Base-by-base conservation (phyloP, 2,329 filamentous ascomycete species). In the Trichoderma oligosporum region DNA sequence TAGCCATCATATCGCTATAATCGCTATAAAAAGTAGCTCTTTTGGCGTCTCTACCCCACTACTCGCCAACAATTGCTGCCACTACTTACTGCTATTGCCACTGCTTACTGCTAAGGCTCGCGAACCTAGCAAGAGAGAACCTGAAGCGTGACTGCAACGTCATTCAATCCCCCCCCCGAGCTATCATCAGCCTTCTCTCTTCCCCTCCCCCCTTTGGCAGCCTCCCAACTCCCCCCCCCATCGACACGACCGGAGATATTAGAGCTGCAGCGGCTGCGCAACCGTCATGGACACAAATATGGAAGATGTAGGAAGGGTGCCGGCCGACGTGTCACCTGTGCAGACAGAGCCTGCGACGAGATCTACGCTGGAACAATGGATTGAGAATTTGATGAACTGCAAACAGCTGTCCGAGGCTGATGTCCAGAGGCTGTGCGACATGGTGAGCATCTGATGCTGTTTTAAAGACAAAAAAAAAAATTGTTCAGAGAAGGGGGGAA, bases 361-460 rank as follows among this genome's bases (percentile, higher is more conserved):
- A 78, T 86, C 89, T 61, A 96, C 91, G 60, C 82, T 99, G 62
- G 94, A 99, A 73, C 91, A 92, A 70, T 99, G 94, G 94, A 97
- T 99, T 72, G 93, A 97, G 82, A 92, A 83, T 78, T 81, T 99
- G 76, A 97, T 99, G 93, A 86, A 78, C 71, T 99, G 94, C 88
- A 99, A 99, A 81, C 94, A 97, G 82, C 82, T 99, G 74, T 85
- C 89, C 61, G 94, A 99, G 79, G 81, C 84, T 64, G 94, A 99
- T 73, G 94, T 99, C 62, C 91, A 96, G 78, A 87, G 93, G 74
- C 84, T 99, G 71, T 99, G 94, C 80, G 94, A 97, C 73, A 96
- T 97, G 87, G 93, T 96, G 77, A 71, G 71, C 44, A 41, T 57
- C 8, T 18, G 39, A 52, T 33, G 14, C 48, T 12, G 24, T 31